Evolutionary conservation across 306 rosid species (phyloP), one percentile per base, ranked within the genome.

Genomic region (Cicer pinnatifidum): DNA sequence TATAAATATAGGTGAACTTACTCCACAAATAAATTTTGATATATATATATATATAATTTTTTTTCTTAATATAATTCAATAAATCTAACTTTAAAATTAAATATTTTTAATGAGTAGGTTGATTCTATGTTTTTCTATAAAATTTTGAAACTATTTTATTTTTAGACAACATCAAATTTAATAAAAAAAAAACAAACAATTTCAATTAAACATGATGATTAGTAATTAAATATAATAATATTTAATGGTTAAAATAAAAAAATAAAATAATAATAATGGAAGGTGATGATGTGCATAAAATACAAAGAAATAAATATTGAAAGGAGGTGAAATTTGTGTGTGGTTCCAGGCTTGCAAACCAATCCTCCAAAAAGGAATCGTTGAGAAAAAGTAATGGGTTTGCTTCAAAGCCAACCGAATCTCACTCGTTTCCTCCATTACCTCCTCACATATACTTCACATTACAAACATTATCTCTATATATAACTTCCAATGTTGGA

Each of bases 361-460:
- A 89, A 92, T 86, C 86, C 80, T 90, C 84, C 87, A 88, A 88
- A 85, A 85, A 89, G 92, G 94, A 91, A 89, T 86, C 97, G 89
- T 91, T 82, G 78, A 81, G 71, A 63, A 86, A 86, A 93, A 91
- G 97, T 82, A 91, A 88, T 71, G 91, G 81, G 97, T 88, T 93
- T 93, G 97, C 98, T 93, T 93, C 92, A 83, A 89, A 88, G 85
- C 92, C 94, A 89, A 91, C 96, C 90, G 97, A 89, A 93, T 93
- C 94, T 89, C 91, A 89, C 97, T 89, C 86, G 57, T 85, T 86
- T 85, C 96, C 86, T 85, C 80, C 93, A 85, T 85, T 79, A 58
- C 57, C 84, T 87, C 89, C 88, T 81, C 89, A 83, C 89, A 83
- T 40, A 64, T 82, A 84, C 88, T 81, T 84, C 58, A 73, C 75